phyloP scores from a whole-genome alignment of 208 protist species.

The Leishmania martiniquensis region DNA sequence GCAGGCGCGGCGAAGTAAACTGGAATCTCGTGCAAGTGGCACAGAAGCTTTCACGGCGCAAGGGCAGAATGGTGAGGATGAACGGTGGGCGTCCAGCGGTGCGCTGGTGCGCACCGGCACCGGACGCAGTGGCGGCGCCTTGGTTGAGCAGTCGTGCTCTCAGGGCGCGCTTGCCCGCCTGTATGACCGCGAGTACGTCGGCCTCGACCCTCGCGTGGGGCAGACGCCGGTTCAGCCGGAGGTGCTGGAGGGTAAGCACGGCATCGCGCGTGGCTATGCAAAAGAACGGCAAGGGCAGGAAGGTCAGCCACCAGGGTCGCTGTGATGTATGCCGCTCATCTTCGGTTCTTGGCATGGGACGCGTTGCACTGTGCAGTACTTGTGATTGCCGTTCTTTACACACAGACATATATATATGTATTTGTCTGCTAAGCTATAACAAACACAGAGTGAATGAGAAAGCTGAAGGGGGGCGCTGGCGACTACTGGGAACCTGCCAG shows the following conservation, averaged over 20 bases:
- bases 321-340: not conserved
- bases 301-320: not conserved
- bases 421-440: slow-evolving; percentile 3
- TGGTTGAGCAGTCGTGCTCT: slow-evolving; percentile 27
- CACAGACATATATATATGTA: too few species aligned
- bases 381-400: not conserved
- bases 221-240: slow-evolving; percentile 79
- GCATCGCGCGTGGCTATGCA: slow-evolving; percentile 84
- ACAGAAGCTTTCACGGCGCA: not conserved
- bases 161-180: slow-evolving; percentile 62
- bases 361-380: not conserved
- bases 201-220: slow-evolving; percentile 71
- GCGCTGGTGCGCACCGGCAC: slow-evolving; percentile 28
- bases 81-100: slow-evolving; percentile 16
- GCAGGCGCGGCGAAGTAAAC: not conserved
- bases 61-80: slow-evolving; percentile 1
- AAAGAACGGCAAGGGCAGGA: slow-evolving; percentile 43
- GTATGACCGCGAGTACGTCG: slow-evolving; percentile 75
- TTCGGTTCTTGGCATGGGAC: not conserved
- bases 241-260: slow-evolving; percentile 69
- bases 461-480: not conserved
- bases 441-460: slow-evolving; percentile 2
- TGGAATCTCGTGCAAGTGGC: not conserved
- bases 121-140: slow-evolving; percentile 10
- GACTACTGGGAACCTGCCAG: not conserved